phyloP scores from a whole-genome alignment of 768 basidiomycete genomes.

The Amanita phalloides region DNA sequence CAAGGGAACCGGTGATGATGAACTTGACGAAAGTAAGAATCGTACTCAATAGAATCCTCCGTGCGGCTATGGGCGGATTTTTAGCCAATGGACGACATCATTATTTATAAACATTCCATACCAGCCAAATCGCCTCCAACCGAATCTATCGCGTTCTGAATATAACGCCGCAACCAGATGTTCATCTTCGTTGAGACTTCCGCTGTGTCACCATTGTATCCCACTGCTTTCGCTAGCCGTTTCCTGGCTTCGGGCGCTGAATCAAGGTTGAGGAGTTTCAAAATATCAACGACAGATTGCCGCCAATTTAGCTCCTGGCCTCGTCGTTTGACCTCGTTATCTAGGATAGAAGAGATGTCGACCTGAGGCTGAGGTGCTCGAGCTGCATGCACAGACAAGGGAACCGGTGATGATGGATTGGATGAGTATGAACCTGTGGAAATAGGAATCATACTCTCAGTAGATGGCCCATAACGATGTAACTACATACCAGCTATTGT shows the following conservation, averaged over 20 bases:
- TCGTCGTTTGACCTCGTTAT: background rate
- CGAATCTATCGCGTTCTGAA: background rate
- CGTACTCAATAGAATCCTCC: background rate
- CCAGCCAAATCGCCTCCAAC: background rate
- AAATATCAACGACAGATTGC: slow-evolving; percentile 1
- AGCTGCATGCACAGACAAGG: background rate
- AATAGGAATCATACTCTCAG: no score
- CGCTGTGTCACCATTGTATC: background rate
- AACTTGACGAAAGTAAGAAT: background rate
- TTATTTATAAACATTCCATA: background rate
- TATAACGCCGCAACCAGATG: background rate
- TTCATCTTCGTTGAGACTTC: background rate
- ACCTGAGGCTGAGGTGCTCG: no score
- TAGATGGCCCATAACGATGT: background rate
- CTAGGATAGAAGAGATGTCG: background rate
- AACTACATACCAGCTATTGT: background rate
- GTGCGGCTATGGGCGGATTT: background rate
- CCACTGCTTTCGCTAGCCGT: background rate
- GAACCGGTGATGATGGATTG: background rate
- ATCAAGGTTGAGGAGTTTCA: slow-evolving; percentile 1
- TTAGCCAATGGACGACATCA: background rate
- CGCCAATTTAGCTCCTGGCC: background rate
- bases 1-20: background rate
- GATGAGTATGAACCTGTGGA: background rate
- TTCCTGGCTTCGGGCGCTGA: background rate